Base-by-base conservation (phyloP, 139 green algal genomes). In the Raphidocelis subcapitata region DNA sequence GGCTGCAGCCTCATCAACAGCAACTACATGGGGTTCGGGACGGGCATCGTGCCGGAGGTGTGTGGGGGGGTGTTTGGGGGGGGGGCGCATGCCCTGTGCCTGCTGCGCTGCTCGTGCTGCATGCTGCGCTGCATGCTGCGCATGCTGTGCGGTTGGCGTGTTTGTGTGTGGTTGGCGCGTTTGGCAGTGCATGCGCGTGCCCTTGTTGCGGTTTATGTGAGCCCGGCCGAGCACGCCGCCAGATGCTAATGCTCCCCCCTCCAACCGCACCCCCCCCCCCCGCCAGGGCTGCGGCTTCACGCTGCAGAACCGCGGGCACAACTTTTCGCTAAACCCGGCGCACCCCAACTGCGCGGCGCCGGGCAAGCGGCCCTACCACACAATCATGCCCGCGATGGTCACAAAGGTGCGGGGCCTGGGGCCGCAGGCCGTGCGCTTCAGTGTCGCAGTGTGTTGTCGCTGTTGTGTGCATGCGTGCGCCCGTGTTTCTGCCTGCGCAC, bases 21-120 rank as follows among this genome's bases (percentile, higher is more conserved):
- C 59, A 92, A 84, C 74, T 93, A 92, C 77, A 85, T 87, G 68
- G 80, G 75, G 35, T 93, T 93, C 70, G 88, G 88, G 24, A 86
- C 87, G 33, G 87, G 87, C 33, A 88, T 87, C 47, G 66, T 86
- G 3, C 85, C 85, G 15, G 28, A 80, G 72, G 72, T 78, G 35
- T 24, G 71, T 36, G n/a, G n/a, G 8, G 5, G 23, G 20, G 26
- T 61, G 20, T 24, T 55, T 55, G 20, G 47, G 47, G 47, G 16
- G 20, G 47, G 16, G 47, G 20, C 47, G 47, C 20, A 20, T 55
- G 47, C 47, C 16, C 20, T n/a, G n/a, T n/a, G n/a, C n/a, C n/a
- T n/a, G n/a, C n/a, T n/a, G n/a, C n/a, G n/a, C n/a, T n/a, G n/a
- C n/a, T n/a, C n/a, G n/a, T n/a, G n/a, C n/a, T n/a, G n/a, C n/a